phyloP scores from a whole-genome alignment of 2,329 filamentous ascomycete genomes.

The Cryphonectria japonica region DNA sequence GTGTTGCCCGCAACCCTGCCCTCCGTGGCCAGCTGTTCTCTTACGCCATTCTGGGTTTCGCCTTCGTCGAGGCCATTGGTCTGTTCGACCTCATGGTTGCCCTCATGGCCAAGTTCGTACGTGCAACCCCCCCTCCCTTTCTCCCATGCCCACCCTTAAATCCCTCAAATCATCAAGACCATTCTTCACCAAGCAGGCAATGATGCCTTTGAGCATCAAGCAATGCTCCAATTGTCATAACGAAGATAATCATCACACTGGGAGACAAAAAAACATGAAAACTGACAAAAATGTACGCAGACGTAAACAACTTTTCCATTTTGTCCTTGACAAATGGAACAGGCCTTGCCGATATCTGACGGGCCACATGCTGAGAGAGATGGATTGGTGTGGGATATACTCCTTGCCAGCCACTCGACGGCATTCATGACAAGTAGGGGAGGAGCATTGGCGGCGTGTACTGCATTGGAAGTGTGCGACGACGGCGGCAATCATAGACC shows the following conservation, averaged over 20 bases:
- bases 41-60: slow-evolving; percentile 94
- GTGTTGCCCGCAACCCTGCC: slow-evolving; percentile 91
- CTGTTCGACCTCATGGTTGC: slow-evolving; percentile 90
- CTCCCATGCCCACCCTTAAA: neutral
- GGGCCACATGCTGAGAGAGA: slow-evolving; percentile 26
- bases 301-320: slow-evolving; percentile 28
- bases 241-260: neutral
- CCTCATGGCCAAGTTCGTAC: slow-evolving; percentile 90
- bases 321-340: slow-evolving; percentile 27
- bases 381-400: slow-evolving; percentile 17
- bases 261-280: neutral
- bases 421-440: slow-evolving; percentile 29
- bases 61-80: slow-evolving; percentile 92
- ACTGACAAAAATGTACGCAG: slow-evolving; percentile 19
- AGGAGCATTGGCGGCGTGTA: slow-evolving; percentile 29
- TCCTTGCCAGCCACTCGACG: slow-evolving; percentile 26
- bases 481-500: slow-evolving; percentile 30
- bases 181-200: slow-evolving; percentile 9
- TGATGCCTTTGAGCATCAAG: neutral
- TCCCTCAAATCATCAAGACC: slow-evolving; percentile 11
- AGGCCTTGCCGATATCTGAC: slow-evolving; percentile 28
- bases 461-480: slow-evolving; percentile 28
- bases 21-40: slow-evolving; percentile 95
- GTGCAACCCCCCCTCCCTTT: slow-evolving; percentile 38
- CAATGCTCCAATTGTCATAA: neutral